Base-by-base conservation (phyloP, 768 basidiomycete genomes). In the Pleurotus salmoneostramineus region DNA sequence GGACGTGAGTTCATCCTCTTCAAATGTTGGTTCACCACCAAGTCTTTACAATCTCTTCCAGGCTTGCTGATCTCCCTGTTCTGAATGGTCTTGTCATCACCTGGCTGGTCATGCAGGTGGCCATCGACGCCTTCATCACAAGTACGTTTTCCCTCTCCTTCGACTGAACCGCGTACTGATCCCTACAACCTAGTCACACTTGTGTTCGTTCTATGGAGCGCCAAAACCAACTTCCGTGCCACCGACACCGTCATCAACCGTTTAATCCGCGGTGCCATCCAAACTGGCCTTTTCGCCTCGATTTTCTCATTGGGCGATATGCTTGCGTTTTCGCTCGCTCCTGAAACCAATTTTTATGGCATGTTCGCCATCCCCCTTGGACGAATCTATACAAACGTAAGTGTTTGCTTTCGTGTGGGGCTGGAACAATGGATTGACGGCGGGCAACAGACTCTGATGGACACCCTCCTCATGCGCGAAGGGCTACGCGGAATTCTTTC, bases 311-410 rank as follows among this genome's bases (percentile, higher is more conserved):
- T 72, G 5, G 69, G 69, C 6, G 64, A 70, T 31, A 59, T 79
- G 6, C 62, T 76, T 17, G 58, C 66, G 0, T 74, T 73, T 60
- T 8, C 67, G 5, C 47, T 57, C 17, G 59, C 65, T 11, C 68
- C 68, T 1, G 61, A 58, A 7, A 71, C 73, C 2, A 72, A 68
- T 36, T 46, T 73, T 1, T 77, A 71, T 40, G 63, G 67, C 21
- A 69, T 78, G 65, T 78, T 80, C 47, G 67, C 70, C 3, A 65
- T 76, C 7, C 71, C 76, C 0, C 63, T 77, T 21, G 74, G 77
- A 21, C 73, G 76, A 14, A 68, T 80, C 46, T 78, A 79, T 58
- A 73, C 75, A 0, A 73, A 71, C 43, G 77, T 77, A 50, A 55
- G 73, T 57, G 4, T 21, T 15, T 32, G 31, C 43, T 42, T 17